Base-by-base conservation (phyloP, 352 stramenopile species). In the Pythium aquatile region DNA sequence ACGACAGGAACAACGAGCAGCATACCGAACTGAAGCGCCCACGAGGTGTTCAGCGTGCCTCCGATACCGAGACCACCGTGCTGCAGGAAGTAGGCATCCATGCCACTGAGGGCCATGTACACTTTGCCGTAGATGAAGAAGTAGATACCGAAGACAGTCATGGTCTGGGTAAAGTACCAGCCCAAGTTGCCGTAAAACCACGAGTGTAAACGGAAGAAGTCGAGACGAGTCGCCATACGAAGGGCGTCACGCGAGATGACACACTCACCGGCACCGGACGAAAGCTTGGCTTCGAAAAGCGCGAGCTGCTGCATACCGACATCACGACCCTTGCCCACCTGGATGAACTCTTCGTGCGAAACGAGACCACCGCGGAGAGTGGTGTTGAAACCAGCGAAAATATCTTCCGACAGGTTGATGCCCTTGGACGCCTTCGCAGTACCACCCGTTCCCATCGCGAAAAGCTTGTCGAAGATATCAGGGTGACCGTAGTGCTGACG, bases 131-230 rank as follows among this genome's bases (percentile, higher is more conserved):
- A 99, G 49, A 99, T 98, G 65, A 99, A 97, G 59, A 99, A 89
- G 65, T 98, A 98, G n/a, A 99, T 88, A 56, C 97, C 98, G 7
- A 99, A 81, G 13, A 99, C 93, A 3, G 97, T 99, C 67, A 99
- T 88, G 20, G 98, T 96, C 70, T 99, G 98, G 7, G 94, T 98
- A 63, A 99, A 98, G 80, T 99, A 99, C 83, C 97, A 98, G 52
- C 97, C 97, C 74, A 99, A 96, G 68, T 98, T 98, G 69, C 97
- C 97, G 74, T 98, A 99, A 74, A 99, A 99, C 84, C 97, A 99
- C 6, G 91, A 98, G 65, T 98, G 78, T 20, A 99, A 79, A 65
- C 97, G 94, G 78, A 94, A 99, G 67, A 99, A 99, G 71, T 99
- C 97, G 1, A 99, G 79, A 56, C 97, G 90, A 53, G 95, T 89